A percentile compares a stretch with the other conserved stretches of the same genome.
phyloP scores from a whole-genome alignment of 75 land plant genomes.

The Azolla pinnata region DNA sequence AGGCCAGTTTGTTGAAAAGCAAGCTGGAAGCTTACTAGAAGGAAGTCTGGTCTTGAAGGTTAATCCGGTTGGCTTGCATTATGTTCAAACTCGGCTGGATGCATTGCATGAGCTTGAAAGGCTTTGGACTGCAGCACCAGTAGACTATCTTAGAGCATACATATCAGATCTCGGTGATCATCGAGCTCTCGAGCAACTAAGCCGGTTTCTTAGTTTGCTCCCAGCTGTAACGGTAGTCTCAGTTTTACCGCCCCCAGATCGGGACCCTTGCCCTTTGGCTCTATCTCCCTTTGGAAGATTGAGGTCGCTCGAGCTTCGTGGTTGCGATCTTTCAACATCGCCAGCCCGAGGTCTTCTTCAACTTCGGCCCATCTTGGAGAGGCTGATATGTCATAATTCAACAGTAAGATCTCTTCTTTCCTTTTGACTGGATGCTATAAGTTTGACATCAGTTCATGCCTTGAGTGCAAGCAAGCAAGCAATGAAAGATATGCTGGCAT shows the following conservation, averaged over 20 bases:
- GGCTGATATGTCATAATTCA: constrained; percentile 85
- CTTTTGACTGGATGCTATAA: too few species aligned
- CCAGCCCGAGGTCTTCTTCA: constrained; percentile 69
- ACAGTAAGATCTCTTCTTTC: constrained; percentile 68
- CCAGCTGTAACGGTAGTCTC: constrained; percentile 76
- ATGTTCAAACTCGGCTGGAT: constrained; percentile 87
- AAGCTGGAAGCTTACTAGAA: constrained; percentile 57
- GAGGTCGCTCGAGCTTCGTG: constrained; percentile 69
- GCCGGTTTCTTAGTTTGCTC: constrained; percentile 63
- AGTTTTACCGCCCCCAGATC: constrained; percentile 41
- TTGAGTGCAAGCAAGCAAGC: too few species aligned
- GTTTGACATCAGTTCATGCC: too few species aligned
- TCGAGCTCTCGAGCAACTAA: constrained; percentile 84
- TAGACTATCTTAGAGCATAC: constrained; percentile 89
- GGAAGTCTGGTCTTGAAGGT: constrained; percentile 67
- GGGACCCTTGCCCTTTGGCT: constrained; percentile 76
- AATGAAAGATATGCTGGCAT: too few species aligned
- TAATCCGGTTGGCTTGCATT: constrained; percentile 88
- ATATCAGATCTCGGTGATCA: constrained; percentile 94
- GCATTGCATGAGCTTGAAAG: constrained; percentile 72
- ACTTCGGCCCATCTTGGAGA: constrained; percentile 72
- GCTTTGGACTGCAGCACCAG: constrained; percentile 73
- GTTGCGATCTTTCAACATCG: constrained; percentile 83
- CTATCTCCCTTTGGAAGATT: constrained; percentile 57
- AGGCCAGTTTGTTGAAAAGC: constrained; percentile 58